Percentiles rank a stretch among this genome's conserved stretches.
These are phyloP conservation scores for Daldinia childiae DNA, from an alignment of 495 filamentous ascomycete genomes.

Conservation along the genomic window DNA sequence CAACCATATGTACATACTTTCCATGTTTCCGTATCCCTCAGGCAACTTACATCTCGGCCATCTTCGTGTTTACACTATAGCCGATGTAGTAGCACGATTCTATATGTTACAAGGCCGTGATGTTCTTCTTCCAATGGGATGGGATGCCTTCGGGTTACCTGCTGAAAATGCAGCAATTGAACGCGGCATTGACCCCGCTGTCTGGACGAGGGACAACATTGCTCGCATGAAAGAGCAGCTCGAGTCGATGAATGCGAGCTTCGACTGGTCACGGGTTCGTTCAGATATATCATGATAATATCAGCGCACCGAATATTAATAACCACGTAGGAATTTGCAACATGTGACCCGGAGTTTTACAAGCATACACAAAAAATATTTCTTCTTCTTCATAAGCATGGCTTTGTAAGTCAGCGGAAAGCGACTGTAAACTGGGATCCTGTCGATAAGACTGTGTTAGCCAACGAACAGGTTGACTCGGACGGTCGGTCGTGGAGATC, in stretches of 20 bases:
- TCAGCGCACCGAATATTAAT: conserved; percentile 20
- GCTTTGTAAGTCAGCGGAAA: conserved; percentile 80
- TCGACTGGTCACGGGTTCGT: conserved; percentile 84
- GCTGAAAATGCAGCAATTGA: conserved; percentile 96
- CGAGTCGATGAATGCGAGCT: conserved; percentile 75
- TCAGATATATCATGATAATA: conserved; percentile 18
- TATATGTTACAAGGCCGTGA: conserved; percentile 77
- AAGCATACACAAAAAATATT: conserved; percentile 90
- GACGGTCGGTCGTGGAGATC: conserved; percentile 88
- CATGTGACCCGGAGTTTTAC: conserved; percentile 85
- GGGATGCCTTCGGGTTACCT: conserved; percentile 92
- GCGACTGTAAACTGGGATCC: conserved; percentile 91
- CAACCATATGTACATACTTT: conserved; percentile 77
- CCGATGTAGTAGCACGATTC: conserved; percentile 83
- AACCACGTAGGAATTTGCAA: conserved; percentile 75
- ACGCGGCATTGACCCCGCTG: conserved; percentile 76
- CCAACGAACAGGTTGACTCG: conserved; percentile 89
- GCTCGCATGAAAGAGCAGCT: conserved; percentile 84
- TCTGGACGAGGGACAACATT: conserved; percentile 85
- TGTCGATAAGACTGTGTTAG: conserved; percentile 86
- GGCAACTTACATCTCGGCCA: conserved; percentile 91
- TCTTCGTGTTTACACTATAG: conserved; percentile 88
- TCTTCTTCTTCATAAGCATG: conserved; percentile 73
- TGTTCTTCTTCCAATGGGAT: conserved; percentile 89
- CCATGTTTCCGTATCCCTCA: conserved; percentile 95